phyloP scores from a whole-genome alignment of 2,329 filamentous ascomycete species.

The Cladosporium velox region DNA sequence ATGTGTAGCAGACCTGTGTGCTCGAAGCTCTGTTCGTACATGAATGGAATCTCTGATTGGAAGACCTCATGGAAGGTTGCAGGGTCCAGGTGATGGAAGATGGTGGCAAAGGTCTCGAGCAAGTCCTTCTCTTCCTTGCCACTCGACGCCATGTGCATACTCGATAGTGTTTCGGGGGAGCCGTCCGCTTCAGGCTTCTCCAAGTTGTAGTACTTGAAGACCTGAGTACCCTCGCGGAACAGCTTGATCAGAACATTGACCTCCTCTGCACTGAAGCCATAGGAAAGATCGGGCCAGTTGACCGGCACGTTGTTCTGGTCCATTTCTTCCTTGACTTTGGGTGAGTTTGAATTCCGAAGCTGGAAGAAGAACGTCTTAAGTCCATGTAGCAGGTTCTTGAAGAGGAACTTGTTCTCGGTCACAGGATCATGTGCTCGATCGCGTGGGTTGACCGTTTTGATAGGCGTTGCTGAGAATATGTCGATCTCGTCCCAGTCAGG shows the following conservation, averaged over 20 bases:
- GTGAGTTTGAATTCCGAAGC: conserved; percentile 82
- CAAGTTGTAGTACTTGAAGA: conserved; percentile 92
- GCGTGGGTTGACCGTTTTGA: conserved; percentile 89
- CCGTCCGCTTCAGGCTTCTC: conserved; percentile 71
- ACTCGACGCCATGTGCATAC: conserved; percentile 91
- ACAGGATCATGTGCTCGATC: conserved; percentile 89
- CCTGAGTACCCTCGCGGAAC: conserved; percentile 92
- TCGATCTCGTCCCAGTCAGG: conserved; percentile 98
- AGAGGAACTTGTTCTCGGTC: conserved; percentile 95
- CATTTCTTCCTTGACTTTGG: conserved; percentile 57
- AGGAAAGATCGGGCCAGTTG: conserved; percentile 95
- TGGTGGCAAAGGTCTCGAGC: conserved; percentile 94
- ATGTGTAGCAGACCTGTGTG: conserved; percentile 92
- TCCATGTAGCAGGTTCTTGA: conserved; percentile 93
- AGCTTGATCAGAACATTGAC: conserved; percentile 95
- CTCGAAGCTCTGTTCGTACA: conserved; percentile 98
- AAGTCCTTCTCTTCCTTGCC: conserved; percentile 96
- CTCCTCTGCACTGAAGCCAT: conserved; percentile 95
- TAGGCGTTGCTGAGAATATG: conserved; percentile 93
- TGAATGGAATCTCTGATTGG: conserved; percentile 90
- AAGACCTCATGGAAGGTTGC: conserved; percentile 99
- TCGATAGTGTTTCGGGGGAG: conserved; percentile 76
- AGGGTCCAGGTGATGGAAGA: conserved; percentile 97
- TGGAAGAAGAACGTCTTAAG: conserved; percentile 97
- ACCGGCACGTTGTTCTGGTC: conserved; percentile 76